A percentile compares a stretch with the other conserved stretches of the same genome.
Conservation (phyloP, 2,329 filamentous ascomycete genomes). For the Cercospora canescens region DNA sequence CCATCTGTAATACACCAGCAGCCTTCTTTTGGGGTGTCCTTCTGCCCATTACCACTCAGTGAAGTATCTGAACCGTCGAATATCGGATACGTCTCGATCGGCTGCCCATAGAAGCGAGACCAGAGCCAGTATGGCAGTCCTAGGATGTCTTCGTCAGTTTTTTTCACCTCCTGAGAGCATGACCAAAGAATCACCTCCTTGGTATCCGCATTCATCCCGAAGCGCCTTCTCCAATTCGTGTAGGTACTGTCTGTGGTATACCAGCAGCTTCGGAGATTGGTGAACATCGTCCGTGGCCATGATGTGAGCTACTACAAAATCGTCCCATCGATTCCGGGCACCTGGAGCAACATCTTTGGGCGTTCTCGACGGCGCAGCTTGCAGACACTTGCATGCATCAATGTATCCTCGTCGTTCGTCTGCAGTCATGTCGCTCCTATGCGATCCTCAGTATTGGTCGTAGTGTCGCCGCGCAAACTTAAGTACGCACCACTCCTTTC, state of each 20-base stretch:
- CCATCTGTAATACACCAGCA: slow-evolving; percentile 56
- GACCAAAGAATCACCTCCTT: neutral
- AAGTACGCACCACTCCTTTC: slow-evolving; percentile 27
- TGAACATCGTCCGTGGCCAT: slow-evolving; percentile 13
- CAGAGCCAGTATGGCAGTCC: slow-evolving; percentile 54
- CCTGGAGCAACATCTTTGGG: slow-evolving; percentile 20
- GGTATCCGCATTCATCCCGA: slow-evolving; percentile 30
- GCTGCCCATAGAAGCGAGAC: slow-evolving; percentile 42
- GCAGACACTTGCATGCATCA: slow-evolving; percentile 22
- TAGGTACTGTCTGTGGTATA: slow-evolving; percentile 19
- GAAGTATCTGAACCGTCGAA: slow-evolving; percentile 32
- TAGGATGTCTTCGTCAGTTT: neutral
- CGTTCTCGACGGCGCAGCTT: slow-evolving; percentile 15
- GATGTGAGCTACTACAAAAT: slow-evolving; percentile 22
- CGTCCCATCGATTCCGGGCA: slow-evolving; percentile 22
- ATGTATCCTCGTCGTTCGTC: slow-evolving; percentile 18
- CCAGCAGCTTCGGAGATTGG: slow-evolving; percentile 16
- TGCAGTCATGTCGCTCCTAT: slow-evolving; percentile 28
- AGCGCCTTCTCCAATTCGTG: slow-evolving; percentile 35
- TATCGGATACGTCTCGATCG: slow-evolving; percentile 48
- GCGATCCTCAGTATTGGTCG: slow-evolving; percentile 18
- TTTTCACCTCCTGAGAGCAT: too few relatives aligned
- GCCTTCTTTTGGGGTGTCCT: slow-evolving; percentile 48
- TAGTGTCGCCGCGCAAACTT: neutral
- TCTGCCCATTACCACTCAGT: slow-evolving; percentile 49